Conservation (phyloP, 2,329 filamentous ascomycete genomes). For the Colletotrichum euphorbiae region DNA sequence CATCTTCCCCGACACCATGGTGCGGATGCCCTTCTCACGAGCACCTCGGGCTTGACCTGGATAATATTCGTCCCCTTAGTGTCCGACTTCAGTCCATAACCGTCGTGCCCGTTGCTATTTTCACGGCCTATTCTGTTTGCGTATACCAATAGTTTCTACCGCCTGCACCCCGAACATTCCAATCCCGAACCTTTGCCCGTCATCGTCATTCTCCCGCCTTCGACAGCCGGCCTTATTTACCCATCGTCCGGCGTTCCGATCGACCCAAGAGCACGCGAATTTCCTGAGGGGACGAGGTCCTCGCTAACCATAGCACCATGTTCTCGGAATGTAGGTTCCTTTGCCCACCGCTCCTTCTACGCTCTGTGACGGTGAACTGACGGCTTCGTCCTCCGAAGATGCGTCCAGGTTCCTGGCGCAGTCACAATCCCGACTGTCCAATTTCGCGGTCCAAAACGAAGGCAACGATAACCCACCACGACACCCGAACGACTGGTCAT, state of each 20-base stretch:
- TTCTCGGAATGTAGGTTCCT: constrained; percentile 83
- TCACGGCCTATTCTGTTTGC: constrained; percentile 31
- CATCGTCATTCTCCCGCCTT: constrained; percentile 30
- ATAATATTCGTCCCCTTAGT: background rate
- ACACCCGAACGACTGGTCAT: constrained; percentile 51
- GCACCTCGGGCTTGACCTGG: constrained; percentile 27
- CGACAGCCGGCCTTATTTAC: constrained; percentile 28
- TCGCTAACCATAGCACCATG: constrained; percentile 47
- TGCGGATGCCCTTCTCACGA: constrained; percentile 39
- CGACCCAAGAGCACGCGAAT: constrained; percentile 11
- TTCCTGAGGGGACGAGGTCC: constrained; percentile 39
- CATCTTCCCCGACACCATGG: constrained; percentile 30
- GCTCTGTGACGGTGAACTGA: constrained; percentile 18
- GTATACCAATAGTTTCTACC: constrained; percentile 29
- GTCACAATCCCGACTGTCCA: constrained; percentile 90
- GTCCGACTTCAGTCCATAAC: constrained; percentile 1
- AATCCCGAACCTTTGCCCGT: constrained; percentile 30
- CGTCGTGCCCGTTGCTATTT: background rate
- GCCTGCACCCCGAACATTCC: constrained; percentile 36
- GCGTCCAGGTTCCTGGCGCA: constrained; percentile 96
- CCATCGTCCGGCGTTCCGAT: constrained; percentile 27
- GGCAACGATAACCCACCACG: constrained; percentile 52
- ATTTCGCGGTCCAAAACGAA: constrained; percentile 70
- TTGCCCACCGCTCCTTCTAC: constrained; percentile 11
- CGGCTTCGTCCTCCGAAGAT: constrained; percentile 67